Evolutionary conservation across 2,329 filamentous ascomycete genomes (phyloP).

Genomic region (Pseudogymnoascus sp.): DNA sequence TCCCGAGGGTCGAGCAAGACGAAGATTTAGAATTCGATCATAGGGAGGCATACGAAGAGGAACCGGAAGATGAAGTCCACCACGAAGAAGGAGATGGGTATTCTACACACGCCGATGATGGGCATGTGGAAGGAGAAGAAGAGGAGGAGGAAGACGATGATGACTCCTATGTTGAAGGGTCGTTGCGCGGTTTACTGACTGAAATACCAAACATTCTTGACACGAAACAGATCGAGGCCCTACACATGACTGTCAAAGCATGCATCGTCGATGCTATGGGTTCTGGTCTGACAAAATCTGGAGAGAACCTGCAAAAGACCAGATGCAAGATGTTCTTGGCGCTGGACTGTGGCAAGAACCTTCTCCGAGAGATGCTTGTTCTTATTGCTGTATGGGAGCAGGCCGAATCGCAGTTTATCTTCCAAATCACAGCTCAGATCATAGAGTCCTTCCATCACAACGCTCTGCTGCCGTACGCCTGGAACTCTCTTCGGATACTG

Average conservation of each 20-base stretch:
- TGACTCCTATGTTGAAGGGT: conserved; percentile 71
- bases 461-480: conserved; percentile 83
- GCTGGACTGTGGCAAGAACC: conserved; percentile 81
- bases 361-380: conserved; percentile 83
- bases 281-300: conserved; percentile 57
- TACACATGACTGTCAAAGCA: conserved; percentile 96
- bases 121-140: conserved; percentile 50
- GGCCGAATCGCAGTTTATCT: conserved; percentile 86
- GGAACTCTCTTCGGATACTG: conserved; percentile 81
- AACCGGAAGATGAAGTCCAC: conserved; percentile 36
- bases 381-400: conserved; percentile 98
- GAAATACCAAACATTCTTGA: conserved; percentile 93
- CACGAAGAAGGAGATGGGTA: conserved; percentile 43
- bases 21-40: conserved; percentile 18
- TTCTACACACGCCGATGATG: conserved; percentile 31
- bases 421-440: conserved; percentile 93
- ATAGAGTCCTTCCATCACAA: conserved; percentile 88
- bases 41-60: conserved; percentile 39
- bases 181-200: conserved; percentile 76
- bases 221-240: conserved; percentile 87
- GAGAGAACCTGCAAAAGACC: conserved; percentile 82
- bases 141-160: conserved; percentile 67
- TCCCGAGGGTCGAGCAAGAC: conserved; percentile 21
- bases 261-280: conserved; percentile 81
- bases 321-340: conserved; percentile 84